Conservation (phyloP, 805 yeast species). For the Teunomyces panamensis region DNA sequence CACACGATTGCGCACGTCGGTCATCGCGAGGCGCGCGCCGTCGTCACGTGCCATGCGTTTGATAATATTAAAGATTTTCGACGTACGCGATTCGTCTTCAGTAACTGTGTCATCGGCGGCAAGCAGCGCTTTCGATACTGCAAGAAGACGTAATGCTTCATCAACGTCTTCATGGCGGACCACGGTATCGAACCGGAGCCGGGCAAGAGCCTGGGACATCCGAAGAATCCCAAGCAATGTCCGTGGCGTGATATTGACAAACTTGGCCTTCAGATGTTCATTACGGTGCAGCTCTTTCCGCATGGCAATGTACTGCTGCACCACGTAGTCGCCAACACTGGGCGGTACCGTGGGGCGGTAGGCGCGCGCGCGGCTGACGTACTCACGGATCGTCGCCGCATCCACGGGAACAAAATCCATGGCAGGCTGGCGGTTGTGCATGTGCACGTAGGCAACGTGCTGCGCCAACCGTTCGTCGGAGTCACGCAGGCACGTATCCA, state of each 20-base stretch:
- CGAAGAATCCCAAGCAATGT: conserved; percentile 88
- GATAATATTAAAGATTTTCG: conserved; percentile 71
- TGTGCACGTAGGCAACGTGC: conserved; percentile 95
- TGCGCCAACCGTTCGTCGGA: conserved; percentile 82
- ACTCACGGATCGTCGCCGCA: conserved; percentile 79
- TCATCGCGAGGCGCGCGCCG: conserved; percentile 25
- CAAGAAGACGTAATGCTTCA: conserved; percentile 85
- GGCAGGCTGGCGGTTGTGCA: conserved; percentile 85
- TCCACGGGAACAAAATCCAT: conserved; percentile 73
- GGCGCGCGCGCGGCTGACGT: conserved; percentile 78
- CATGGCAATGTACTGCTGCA: conserved; percentile 81
- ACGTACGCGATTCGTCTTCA: conserved; percentile 64
- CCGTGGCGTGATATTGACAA: conserved; percentile 93
- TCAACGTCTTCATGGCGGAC: conserved; percentile 85
- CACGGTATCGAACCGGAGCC: conserved; percentile 72
- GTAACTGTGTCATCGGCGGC: conserved; percentile 45
- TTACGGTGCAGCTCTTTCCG: conserved; percentile 86
- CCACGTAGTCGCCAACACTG: conserved; percentile 83
- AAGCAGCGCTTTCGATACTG: conserved; percentile 84
- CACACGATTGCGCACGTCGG: conserved; percentile 57
- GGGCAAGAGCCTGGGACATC: conserved; percentile 91
- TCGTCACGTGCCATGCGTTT: conserved; percentile 49
- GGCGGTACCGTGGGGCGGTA: conserved; percentile 81
- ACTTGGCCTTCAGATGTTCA: conserved; percentile 72
- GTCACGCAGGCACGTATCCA: conserved; percentile 81